phyloP scores from a whole-genome alignment of 2,329 filamentous ascomycete genomes.

The Penicillium sp. region DNA sequence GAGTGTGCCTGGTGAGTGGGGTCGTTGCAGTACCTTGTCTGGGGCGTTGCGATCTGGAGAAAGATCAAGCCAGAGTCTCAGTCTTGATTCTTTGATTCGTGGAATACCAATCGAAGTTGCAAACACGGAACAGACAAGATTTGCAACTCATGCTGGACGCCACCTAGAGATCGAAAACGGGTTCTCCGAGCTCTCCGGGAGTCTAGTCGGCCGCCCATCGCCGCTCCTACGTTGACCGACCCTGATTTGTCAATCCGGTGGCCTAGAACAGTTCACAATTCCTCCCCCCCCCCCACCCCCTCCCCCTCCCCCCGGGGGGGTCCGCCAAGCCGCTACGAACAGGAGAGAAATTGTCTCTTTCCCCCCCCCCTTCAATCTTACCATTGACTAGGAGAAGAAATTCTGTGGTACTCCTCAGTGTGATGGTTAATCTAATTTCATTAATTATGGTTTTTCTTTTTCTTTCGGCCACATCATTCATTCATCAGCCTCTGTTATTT shows the following conservation, averaged over 20 bases:
- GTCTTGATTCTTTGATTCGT: conserved; percentile 21
- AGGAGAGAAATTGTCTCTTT: neutral
- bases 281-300: neutral
- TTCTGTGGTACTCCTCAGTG: neutral
- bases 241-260: conserved; percentile 14
- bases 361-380: neutral
- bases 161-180: conserved; percentile 14
- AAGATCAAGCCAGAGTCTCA: conserved; percentile 12
- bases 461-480: neutral
- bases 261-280: conserved; percentile 1
- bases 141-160: conserved; percentile 1
- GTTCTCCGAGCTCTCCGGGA: conserved; percentile 6
- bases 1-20: conserved; percentile 10
- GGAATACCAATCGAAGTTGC: neutral
- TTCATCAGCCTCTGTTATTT: neutral
- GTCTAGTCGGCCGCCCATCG: conserved; percentile 14
- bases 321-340: conserved; percentile 4
- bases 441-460: conserved; percentile 3
- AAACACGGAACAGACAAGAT: conserved; percentile 9
- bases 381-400: neutral
- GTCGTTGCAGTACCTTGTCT: conserved; percentile 8
- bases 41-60: conserved; percentile 22
- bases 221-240: conserved; percentile 24
- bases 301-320: neutral
- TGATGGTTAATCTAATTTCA: neutral